These are phyloP conservation scores for Cutaneotrichosporon sp. DNA, from an alignment of 1,284 basidiomycete species.

Conservation along the genomic window DNA sequence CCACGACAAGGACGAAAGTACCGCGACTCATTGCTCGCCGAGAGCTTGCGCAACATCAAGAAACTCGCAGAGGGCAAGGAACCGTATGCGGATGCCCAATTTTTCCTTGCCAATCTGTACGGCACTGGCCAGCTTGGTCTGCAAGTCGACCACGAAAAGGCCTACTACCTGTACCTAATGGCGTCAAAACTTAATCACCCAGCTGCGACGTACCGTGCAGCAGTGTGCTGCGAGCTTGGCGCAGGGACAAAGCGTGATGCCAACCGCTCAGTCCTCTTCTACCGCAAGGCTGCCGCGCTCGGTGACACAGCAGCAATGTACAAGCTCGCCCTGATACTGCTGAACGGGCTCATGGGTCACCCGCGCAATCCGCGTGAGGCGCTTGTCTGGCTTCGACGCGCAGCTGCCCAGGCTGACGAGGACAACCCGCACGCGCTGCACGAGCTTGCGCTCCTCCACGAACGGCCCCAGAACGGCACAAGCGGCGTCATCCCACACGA, in stretches of 20 bases:
- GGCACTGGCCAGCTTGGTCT: constrained; percentile 92
- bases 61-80: constrained; percentile 59
- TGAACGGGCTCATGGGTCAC: constrained; percentile 80
- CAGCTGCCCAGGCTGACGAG: constrained; percentile 94
- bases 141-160: constrained; percentile 94
- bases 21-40: constrained; percentile 77
- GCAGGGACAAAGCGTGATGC: constrained; percentile 91
- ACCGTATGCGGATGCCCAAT: constrained; percentile 95
- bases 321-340: constrained; percentile 92
- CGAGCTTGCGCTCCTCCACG: constrained; percentile 89
- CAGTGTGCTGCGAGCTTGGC: constrained; percentile 99
- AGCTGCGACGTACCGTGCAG: constrained; percentile 91
- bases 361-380: constrained; percentile 84
- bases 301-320: constrained; percentile 99
- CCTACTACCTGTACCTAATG: constrained; percentile 96
- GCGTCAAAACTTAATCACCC: constrained; percentile 96
- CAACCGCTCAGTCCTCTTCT: constrained; percentile 85
- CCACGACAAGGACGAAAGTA: constrained; percentile 63
- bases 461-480: constrained; percentile 53
- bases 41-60: constrained; percentile 88
- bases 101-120: constrained; percentile 96
- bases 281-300: constrained; percentile 90
- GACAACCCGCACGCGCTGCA: constrained; percentile 98
- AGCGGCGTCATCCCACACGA: constrained; percentile 47
- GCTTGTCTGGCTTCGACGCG: constrained; percentile 88